These are phyloP conservation scores for Spinellus fusiger DNA, from an alignment of 192 early-diverging fungal species.

Conservation along the genomic window DNA sequence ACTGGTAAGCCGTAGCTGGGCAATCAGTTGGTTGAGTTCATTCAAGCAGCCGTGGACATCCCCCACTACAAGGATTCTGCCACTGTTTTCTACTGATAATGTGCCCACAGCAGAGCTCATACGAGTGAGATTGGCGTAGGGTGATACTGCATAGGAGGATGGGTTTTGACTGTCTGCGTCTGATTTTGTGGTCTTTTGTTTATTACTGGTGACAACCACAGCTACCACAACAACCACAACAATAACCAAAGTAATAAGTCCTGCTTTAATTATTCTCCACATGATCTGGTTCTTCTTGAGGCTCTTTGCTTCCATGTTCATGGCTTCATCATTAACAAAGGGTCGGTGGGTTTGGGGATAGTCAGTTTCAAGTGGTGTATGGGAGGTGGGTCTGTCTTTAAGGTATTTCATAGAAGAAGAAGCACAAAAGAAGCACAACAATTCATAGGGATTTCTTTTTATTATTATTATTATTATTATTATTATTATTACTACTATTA, in stretches of 20 bases:
- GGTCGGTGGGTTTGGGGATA: too few relatives aligned
- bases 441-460: too few relatives aligned
- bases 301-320: too few relatives aligned
- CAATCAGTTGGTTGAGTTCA: conserved; percentile 50
- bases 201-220: conserved; percentile 12
- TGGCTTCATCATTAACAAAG: too few relatives aligned
- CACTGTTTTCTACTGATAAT: not conserved
- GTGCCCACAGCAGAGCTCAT: not conserved
- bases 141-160: conserved; percentile 14
- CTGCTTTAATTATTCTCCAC: too few relatives aligned
- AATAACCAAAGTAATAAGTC: not conserved
- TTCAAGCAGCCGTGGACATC: conserved; percentile 61
- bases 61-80: conserved; percentile 59
- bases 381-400: too few relatives aligned
- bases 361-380: too few relatives aligned
- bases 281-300: too few relatives aligned
- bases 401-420: too few relatives aligned
- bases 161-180: not conserved
- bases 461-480: too few relatives aligned
- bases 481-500: too few relatives aligned
- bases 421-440: too few relatives aligned
- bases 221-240: conserved; percentile 15
- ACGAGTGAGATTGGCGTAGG: conserved; percentile 27
- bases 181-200: not conserved
- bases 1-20: conserved; percentile 29